Base-by-base conservation (phyloP, 176 grass and related monocot species). In the Musa itinerans region DNA sequence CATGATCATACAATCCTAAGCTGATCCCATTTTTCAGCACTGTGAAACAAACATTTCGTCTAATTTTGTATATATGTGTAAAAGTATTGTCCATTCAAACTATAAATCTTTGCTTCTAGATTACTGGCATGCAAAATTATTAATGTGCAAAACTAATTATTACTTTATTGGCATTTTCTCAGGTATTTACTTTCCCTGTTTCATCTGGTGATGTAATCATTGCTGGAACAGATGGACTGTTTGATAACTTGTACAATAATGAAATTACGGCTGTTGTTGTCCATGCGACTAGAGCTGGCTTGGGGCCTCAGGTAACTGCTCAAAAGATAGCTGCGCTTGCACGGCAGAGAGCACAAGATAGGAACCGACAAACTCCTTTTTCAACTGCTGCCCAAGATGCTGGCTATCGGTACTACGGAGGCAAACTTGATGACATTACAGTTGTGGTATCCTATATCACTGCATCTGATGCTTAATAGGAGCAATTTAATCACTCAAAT, bases 381-480 rank as follows among this genome's bases (percentile, higher is more conserved):
- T 86, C 95, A 9, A 66, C 85, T n/a, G 90, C 95, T 63, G 95
- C 95, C 53, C 95, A 89, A 78, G 88, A 99, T 83, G 95, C 95
- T 53, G 95, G 95, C 52, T 99, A 94, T 79, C 65, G 91, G 11
- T 94, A 88, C 78, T 86, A 94, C 1, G 95, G 95, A 21, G 95
- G 95, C 57, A 99, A 99, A 71, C 86, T 99, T 2, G 91, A 99
- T 54, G 95, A 99, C 68, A 94, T 94, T 26, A 99, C 95, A 0
- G 95, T 99, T 2, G 88, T 99, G 27, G 88, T 94, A 56, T 92
- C 95, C 0, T 91, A 88, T 16, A 84, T 99, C 73, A 86, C 72
- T 8, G 26, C 76, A 19, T 76, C 22, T 10, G 74, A 63, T 50
- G 56, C 56, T 9, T 59, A 19, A 24, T 63, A 51, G 0, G 26